Base-by-base conservation (phyloP, 1,284 basidiomycete genomes). In the Papiliotrema laurentii region DNA sequence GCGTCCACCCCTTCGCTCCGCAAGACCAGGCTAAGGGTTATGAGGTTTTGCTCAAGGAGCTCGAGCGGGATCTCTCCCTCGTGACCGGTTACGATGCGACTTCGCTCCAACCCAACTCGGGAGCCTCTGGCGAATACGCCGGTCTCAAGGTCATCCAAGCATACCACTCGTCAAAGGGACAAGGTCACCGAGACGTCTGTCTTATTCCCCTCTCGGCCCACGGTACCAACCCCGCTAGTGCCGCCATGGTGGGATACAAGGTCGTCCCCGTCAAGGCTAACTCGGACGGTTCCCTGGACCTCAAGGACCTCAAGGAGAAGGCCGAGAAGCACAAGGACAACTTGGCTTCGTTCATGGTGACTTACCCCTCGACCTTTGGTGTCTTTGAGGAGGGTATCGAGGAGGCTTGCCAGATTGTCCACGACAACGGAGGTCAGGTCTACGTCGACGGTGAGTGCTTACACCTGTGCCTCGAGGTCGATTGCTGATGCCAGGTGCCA, bases 341-440 rank as follows among this genome's bases (percentile, higher is more conserved):
- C 54, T 79, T 98, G 26, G 93, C 94, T 9, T 89, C 93, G 2
- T 94, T 94, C 77, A 98, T 98, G 94, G 91, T 91, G 63, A 93
- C 90, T 13, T 93, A 93, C 68, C 91, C 90, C 2, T 96, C 91
- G 5, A 98, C 94, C 0, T 97, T 92, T 57, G 94, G 94, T 64
- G 93, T 97, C 27, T 98, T 97, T 67, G 96, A 98, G 71, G 81
- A 86, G 58, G 90, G 91, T 50, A 86, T 97, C 34, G 81, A 87
- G 68, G 85, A 89, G 79, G 94, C 92, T 19, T 94, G 90, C 79
- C 78, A 87, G 68, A 89, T 96, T 63, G 87, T 97, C 42, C 96
- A 98, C 69, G 82, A 91, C 51, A 85, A 89, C 63, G 94, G 94
- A 19, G 94, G 96, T 21, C 96, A 98, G 70, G 96, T 98, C 34